phyloP scores from a whole-genome alignment of 1,139 yeast species.

The Diutina mesorugosa region DNA sequence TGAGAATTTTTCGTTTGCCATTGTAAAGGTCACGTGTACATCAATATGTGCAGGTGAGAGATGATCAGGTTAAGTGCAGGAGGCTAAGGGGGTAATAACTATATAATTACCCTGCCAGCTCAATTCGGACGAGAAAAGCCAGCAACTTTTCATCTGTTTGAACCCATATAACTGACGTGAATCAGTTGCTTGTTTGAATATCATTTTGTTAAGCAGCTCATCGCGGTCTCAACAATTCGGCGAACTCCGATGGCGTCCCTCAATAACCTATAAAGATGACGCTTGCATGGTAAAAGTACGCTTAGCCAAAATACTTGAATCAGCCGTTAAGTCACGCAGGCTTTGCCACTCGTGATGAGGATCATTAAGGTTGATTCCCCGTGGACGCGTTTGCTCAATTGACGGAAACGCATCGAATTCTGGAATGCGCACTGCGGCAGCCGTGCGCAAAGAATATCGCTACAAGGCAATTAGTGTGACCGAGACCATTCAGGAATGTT shows the following conservation, averaged over 20 bases:
- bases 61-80: not conserved
- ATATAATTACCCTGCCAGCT: not conserved
- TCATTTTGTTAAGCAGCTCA: too few species aligned
- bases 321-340: not conserved
- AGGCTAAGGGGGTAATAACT: not conserved
- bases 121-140: too few species aligned
- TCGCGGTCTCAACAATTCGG: not conserved
- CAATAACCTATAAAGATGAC: not conserved
- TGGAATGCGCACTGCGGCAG: not conserved
- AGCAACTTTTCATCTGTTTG: too few species aligned
- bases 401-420: not conserved
- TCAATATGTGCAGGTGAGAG: constrained; percentile 1
- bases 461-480: not conserved
- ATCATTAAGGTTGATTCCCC: not conserved
- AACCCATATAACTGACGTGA: too few species aligned
- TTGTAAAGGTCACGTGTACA: not conserved
- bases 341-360: not conserved
- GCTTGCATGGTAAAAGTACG: not conserved
- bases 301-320: not conserved
- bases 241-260: not conserved
- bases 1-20: constrained; percentile 1
- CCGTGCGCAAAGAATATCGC: not conserved
- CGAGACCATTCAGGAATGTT: not conserved
- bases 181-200: too few species aligned
- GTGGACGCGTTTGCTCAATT: not conserved